Conservation (phyloP, 2,329 filamentous ascomycete genomes). For the Fusarium continuum region DNA sequence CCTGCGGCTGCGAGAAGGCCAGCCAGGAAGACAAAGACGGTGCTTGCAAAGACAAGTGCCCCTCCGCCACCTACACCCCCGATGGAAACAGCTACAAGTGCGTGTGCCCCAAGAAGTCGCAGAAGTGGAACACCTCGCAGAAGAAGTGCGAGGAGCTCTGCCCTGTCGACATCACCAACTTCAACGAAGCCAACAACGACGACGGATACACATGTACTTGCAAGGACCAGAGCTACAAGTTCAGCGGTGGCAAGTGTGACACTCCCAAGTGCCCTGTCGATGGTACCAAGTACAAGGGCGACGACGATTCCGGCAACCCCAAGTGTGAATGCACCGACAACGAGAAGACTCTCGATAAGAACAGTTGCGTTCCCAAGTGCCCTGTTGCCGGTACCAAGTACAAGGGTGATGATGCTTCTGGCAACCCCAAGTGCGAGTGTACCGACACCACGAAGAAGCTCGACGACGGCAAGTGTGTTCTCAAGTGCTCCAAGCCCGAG, state of each 20-base stretch:
- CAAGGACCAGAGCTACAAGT: background rate
- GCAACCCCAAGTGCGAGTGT: background rate
- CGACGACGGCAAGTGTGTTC: background rate
- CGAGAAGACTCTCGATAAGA: background rate
- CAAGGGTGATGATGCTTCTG: background rate
- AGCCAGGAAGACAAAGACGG: background rate
- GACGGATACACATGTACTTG: background rate
- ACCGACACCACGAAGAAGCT: background rate
- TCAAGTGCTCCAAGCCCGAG: background rate
- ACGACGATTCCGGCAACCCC: background rate
- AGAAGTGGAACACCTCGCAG: background rate
- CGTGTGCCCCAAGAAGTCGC: background rate
- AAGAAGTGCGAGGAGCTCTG: background rate
- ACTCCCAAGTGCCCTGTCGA: background rate
- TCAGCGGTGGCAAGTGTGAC: background rate
- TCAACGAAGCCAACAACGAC: background rate
- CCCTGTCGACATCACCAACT: background rate
- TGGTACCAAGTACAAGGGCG: background rate
- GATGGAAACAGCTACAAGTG: background rate
- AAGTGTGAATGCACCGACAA: background rate
- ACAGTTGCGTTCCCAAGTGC: no score
- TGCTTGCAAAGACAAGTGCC: background rate
- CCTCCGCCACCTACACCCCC: background rate
- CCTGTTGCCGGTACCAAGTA: background rate
- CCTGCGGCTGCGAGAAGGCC: background rate